Evolutionary conservation across 768 basidiomycete genomes (phyloP), one percentile per base, ranked within the genome.

Genomic region (Peribolospora kevripleyi): DNA sequence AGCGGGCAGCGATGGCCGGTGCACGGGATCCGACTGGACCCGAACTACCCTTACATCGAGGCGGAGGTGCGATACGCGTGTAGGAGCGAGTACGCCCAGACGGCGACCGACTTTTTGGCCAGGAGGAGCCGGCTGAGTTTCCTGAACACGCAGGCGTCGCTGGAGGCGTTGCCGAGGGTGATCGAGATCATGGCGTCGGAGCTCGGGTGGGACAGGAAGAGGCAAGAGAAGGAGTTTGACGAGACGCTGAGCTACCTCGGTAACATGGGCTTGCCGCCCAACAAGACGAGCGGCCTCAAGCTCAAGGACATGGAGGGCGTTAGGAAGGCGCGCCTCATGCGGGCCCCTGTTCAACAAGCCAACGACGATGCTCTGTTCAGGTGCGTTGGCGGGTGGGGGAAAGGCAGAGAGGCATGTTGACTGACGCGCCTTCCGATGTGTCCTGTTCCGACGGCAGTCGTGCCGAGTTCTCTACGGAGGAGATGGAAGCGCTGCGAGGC

Each of bases 181-280:
- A 79, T 91, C 58, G 84, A 85, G 56, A 82, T 93, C 66, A 91
- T 95, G 87, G 76, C 76, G 4, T 75, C 75, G 11, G 87, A 95
- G 64, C 74, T 90, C 5, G 71, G 73, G 9, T 98, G 91, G 91
- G 73, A 74, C 57, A 66, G 68, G 38, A 61, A 70, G 11, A 74
- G 79, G 61, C 75, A 78, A 61, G 67, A 70, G 53, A 62, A 68
- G 54, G 82, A 95, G 63, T 72, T 71, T 67, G 70, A 81, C 54
- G 67, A 70, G 41, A 77, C 79, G 0, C 71, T 81, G 14, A 66
- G 65, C 47, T 91, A 85, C 70, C 73, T 93, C 46, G 72, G 71
- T 56, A 81, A 76, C 61, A 95, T 95, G 91, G 90, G 90, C 0
- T 72, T 93, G 43, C 72, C 73, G 36, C 59, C 63, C 7, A 3